Percentiles rank a stretch among this genome's conserved stretches.
Evolutionary conservation across 805 yeast species (phyloP).

Genomic region (Clavispora fructus): DNA sequence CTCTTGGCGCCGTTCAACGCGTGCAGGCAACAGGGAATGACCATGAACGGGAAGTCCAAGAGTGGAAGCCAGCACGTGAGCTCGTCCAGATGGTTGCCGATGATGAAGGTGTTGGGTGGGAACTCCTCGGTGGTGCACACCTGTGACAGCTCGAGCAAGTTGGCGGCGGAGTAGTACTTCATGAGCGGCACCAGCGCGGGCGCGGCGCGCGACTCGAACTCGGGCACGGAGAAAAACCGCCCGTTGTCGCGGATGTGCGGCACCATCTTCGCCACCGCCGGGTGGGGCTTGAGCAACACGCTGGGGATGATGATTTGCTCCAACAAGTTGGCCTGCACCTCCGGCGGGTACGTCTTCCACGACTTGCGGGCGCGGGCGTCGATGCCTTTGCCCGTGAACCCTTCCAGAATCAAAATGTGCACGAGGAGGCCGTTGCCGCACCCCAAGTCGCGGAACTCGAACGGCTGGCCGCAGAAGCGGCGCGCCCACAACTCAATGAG

Average conservation of each 20-base stretch:
- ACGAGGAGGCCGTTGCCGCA: conserved; percentile 93
- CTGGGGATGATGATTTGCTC: conserved; percentile 86
- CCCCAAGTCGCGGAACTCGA: conserved; percentile 83
- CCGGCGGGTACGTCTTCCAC: conserved; percentile 72
- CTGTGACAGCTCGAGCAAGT: conserved; percentile 46
- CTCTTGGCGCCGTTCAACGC: conserved; percentile 69
- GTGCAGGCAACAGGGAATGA: conserved; percentile 94
- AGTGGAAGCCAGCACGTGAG: conserved; percentile 94
- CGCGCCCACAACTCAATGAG: conserved; percentile 79
- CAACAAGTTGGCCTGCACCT: conserved; percentile 50
- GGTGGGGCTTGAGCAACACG: conserved; percentile 64
- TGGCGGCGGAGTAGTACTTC: conserved; percentile 51
- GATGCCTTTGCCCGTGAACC: conserved; percentile 75
- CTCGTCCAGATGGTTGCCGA: conserved; percentile 95
- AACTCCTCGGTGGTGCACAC: conserved; percentile 58
- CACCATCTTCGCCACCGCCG: conserved; percentile 47
- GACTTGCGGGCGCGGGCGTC: conserved; percentile 89
- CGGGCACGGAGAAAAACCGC: conserved; percentile 50
- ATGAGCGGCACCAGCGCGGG: conserved; percentile 37
- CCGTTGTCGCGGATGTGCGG: conserved; percentile 61
- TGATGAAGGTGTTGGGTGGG: conserved; percentile 68
- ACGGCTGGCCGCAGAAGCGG: conserved; percentile 38
- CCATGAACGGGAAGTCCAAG: conserved; percentile 80
- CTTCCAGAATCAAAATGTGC: conserved; percentile 70
- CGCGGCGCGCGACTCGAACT: conserved; percentile 13